Percentiles rank a stretch among this genome's conserved stretches.
These are phyloP conservation scores for Lyophyllum shimeji DNA, from an alignment of 768 basidiomycete species.

Conservation along the genomic window DNA sequence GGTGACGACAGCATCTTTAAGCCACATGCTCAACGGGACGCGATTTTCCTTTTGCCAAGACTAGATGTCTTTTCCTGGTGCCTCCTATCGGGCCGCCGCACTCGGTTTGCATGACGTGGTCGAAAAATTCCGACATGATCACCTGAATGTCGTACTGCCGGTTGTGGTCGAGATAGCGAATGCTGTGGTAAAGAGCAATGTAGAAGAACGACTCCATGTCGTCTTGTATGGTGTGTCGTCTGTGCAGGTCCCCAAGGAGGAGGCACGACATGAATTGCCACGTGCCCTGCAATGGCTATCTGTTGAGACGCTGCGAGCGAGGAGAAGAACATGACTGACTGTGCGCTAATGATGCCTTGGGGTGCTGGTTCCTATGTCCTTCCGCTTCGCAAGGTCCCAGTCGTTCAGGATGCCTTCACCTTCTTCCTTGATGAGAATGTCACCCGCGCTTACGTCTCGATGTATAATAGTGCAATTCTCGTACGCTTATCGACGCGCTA, in stretches of 20 bases:
- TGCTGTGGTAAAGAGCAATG: conserved; percentile 15
- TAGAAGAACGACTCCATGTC: conserved; percentile 32
- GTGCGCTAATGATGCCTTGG: background rate
- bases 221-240: conserved; percentile 22
- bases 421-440: background rate
- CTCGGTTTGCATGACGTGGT: too few relatives aligned
- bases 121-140: too few relatives aligned
- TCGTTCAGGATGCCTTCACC: background rate
- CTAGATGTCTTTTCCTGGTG: too few relatives aligned
- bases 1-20: too few relatives aligned
- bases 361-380: background rate
- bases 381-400: background rate
- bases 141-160: too few relatives aligned
- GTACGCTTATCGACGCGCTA: background rate
- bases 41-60: background rate
- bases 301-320: background rate
- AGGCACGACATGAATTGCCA: conserved; percentile 30
- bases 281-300: conserved; percentile 23
- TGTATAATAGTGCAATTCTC: background rate
- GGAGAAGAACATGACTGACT: background rate
- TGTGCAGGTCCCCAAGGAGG: conserved; percentile 17
- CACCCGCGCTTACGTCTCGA: background rate
- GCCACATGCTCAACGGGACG: background rate
- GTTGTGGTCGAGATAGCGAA: conserved; percentile 12
- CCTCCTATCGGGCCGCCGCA: too few relatives aligned